Conservation (phyloP, 2,329 filamentous ascomycete species). For the Chalaropsis thielavioides region DNA sequence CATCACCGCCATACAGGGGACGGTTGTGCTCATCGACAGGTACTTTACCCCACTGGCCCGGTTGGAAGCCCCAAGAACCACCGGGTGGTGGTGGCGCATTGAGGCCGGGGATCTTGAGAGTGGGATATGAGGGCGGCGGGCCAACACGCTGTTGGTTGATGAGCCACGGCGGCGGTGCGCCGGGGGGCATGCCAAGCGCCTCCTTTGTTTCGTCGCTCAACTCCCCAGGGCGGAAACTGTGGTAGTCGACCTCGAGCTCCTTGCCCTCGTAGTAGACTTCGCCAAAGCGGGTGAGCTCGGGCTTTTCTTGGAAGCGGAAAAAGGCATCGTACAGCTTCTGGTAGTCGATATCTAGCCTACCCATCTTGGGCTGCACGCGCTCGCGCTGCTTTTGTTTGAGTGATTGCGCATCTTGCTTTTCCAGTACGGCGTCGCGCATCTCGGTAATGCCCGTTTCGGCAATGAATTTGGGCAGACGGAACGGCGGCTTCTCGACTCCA, state of each 20-base stretch:
- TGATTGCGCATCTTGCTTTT: constrained; percentile 84
- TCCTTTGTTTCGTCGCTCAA: constrained; percentile 80
- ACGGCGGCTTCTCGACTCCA: constrained; percentile 89
- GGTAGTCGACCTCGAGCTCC: constrained; percentile 88
- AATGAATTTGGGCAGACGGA: constrained; percentile 88
- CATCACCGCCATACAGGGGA: constrained; percentile 83
- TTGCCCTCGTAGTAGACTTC: constrained; percentile 99
- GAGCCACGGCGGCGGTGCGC: constrained; percentile 88
- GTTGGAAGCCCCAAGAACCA: constrained; percentile 86
- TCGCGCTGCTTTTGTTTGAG: constrained; percentile 94
- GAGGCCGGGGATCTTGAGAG: constrained; percentile 84
- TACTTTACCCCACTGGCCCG: constrained; percentile 90
- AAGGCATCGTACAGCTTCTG: constrained; percentile 97
- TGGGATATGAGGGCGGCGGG: constrained; percentile 85
- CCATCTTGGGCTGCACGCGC: constrained; percentile 88
- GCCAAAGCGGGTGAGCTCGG: constrained; percentile 80
- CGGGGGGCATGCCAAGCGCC: constrained; percentile 82
- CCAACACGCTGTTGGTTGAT: constrained; percentile 93
- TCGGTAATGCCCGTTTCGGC: constrained; percentile 93
- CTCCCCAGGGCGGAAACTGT: constrained; percentile 79
- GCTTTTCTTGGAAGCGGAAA: constrained; percentile 95
- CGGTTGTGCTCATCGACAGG: constrained; percentile 87
- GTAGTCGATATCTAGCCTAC: constrained; percentile 95
- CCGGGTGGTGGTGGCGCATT: constrained; percentile 86
- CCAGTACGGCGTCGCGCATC: constrained; percentile 91